Base-by-base conservation (phyloP, 371 early-diverging fungal species). In the Apophysomyces elegans region DNA sequence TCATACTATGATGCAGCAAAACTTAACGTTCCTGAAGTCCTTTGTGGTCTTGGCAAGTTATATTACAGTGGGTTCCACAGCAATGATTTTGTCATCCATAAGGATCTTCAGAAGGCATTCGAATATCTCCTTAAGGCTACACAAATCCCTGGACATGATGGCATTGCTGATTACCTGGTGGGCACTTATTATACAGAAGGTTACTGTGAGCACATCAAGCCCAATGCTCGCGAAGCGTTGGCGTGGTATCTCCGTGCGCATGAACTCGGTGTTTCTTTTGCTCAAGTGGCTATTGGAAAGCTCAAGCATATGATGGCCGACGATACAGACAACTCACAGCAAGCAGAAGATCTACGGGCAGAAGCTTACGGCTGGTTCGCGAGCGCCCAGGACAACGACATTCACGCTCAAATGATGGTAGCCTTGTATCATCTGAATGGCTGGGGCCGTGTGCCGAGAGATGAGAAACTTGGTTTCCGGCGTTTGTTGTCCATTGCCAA, bases 371-470 rank as follows among this genome's bases (percentile, higher is more conserved):
- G 44, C 6, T 63, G 67, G 65, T 65, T 73, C 37, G 44, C 38
- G 7, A 35, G 70, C 63, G 9, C 64, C 39, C 12, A 45, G 13
- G 26, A 26, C 26, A 54, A 56, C n/a, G 65, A 59, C 5, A 59
- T 56, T 1, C 62, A 56, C 45, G 74, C 74, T 44, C 64, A 74
- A 38, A 44, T 65, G 58, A 65, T 74, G 70, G 64, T 74, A 1
- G 71, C 70, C 1, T 56, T 74, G n/a, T 74, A 74, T 39, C 68
- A 74, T 44, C 60, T 74, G n/a, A 35, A 70, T 35, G 74, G 71
- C 2, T 74, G 74, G 74, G 65, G 64, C n/a, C 43, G 62, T 36
- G 50, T 64, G 21, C 45, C 62, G 35, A 65, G 58, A 11, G 56
- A 70, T 18, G 61, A 62, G 6, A 39, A n/a, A 5, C 36, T 21